phyloP scores from a whole-genome alignment of 1,284 basidiomycete species.

The Ceratobasidium sp. region DNA sequence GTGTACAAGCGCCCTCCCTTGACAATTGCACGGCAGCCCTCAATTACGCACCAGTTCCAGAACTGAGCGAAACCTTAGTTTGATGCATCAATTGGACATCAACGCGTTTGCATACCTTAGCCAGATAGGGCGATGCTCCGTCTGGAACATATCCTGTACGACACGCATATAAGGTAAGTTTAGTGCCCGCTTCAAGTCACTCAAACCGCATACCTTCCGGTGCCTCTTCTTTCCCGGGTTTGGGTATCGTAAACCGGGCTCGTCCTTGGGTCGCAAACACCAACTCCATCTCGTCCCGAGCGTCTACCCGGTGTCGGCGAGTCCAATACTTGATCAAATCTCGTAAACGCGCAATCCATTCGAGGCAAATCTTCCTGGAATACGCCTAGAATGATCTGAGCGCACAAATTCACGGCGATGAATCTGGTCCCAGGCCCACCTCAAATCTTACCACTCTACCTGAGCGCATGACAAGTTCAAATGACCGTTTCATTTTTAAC shows the following conservation, averaged over 20 bases:
- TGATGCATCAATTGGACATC: conserved; percentile 51
- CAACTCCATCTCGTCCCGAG: conserved; percentile 80
- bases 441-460: conserved; percentile 80
- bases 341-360: conserved; percentile 81
- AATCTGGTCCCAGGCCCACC: conserved; percentile 56
- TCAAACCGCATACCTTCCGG: conserved; percentile 12
- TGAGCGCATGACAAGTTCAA: conserved; percentile 77
- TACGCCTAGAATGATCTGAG: conserved; percentile 47
- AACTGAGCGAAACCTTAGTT: conserved; percentile 66
- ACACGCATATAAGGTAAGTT: background rate
- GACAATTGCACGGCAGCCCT: conserved; percentile 76
- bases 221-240: conserved; percentile 27
- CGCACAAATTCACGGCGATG: conserved; percentile 60
- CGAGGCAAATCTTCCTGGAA: conserved; percentile 64
- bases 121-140: conserved; percentile 45
- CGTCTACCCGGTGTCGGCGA: conserved; percentile 72
- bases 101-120: conserved; percentile 37
- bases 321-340: conserved; percentile 80
- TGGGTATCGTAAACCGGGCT: conserved; percentile 62
- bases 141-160: conserved; percentile 41
- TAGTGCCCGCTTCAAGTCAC: background rate
- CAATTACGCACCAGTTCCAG: conserved; percentile 84
- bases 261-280: conserved; percentile 63
- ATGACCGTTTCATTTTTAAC: conserved; percentile 72
- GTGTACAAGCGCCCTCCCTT: conserved; percentile 76